These are phyloP conservation scores for Ceratobasidium sp. DNA, from an alignment of 1,284 basidiomycete genomes.

Conservation along the genomic window DNA sequence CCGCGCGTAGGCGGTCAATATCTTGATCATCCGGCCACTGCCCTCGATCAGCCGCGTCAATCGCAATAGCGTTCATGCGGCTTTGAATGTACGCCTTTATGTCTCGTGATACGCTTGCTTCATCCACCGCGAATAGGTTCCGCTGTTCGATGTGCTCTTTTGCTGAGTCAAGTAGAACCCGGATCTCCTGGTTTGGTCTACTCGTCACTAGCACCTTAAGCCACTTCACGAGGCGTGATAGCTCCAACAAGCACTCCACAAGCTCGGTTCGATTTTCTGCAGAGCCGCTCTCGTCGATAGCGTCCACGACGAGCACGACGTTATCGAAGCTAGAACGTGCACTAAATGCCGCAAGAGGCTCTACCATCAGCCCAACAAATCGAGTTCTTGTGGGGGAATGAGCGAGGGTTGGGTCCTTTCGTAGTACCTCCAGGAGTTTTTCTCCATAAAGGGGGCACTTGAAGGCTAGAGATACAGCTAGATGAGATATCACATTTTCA, in stretches of 20 bases:
- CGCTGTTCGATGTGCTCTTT: background rate
- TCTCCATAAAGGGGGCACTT: background rate
- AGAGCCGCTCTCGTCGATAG: constrained; percentile 31
- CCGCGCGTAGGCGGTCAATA: background rate
- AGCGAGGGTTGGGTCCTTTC: background rate
- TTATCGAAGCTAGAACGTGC: background rate
- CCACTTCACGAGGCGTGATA: background rate
- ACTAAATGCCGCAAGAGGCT: background rate
- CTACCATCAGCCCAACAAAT: constrained; percentile 4
- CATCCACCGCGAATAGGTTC: constrained; percentile 1
- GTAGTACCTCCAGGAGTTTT: background rate
- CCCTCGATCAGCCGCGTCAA: background rate
- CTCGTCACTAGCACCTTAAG: constrained; percentile 43
- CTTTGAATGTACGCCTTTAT: background rate
- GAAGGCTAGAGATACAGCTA: background rate
- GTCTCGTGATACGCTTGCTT: background rate
- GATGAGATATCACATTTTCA: constrained; percentile 1
- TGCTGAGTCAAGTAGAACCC: background rate
- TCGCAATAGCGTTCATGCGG: background rate
- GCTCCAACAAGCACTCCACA: background rate
- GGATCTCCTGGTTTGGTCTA: constrained; percentile 34
- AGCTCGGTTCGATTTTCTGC: constrained; percentile 13
- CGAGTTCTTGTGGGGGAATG: background rate
- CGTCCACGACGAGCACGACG: constrained; percentile 40
- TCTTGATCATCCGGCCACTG: background rate